Conservation (phyloP, 2,329 filamentous ascomycete species). For the Coleophoma cylindrospora region DNA sequence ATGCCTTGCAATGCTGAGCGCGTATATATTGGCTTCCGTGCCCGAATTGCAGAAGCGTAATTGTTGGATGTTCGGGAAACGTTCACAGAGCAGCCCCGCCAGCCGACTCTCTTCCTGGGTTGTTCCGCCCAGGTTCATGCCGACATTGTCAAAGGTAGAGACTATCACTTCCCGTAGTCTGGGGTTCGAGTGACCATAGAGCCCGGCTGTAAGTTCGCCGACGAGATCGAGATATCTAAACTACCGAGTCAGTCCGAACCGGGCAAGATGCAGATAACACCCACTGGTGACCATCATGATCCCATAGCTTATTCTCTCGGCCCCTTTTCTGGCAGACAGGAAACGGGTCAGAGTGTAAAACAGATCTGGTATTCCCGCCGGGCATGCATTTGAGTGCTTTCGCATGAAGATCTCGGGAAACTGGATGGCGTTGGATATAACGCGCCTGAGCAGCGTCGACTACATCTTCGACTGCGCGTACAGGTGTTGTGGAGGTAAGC, state of each 20-base stretch:
- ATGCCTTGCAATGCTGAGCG: conserved; percentile 33
- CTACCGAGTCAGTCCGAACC: no score
- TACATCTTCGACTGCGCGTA: not conserved
- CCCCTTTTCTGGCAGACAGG: conserved; percentile 4
- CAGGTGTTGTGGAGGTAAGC: not conserved
- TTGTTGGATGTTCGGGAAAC: conserved; percentile 45
- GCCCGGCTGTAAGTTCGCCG: conserved; percentile 56
- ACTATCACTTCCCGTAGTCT: conserved; percentile 31
- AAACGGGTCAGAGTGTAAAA: conserved; percentile 8
- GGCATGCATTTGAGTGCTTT: conserved; percentile 4
- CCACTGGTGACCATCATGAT: conserved; percentile 4
- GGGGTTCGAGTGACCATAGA: conserved; percentile 61
- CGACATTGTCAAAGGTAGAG: conserved; percentile 41
- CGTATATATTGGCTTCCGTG: conserved; percentile 58
- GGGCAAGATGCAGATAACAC: not conserved
- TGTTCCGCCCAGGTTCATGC: conserved; percentile 49
- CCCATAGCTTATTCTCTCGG: not conserved
- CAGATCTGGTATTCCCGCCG: conserved; percentile 10
- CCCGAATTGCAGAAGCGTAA: conserved; percentile 59
- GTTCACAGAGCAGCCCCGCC: conserved; percentile 40
- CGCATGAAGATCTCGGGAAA: not conserved
- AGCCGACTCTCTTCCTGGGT: conserved; percentile 43
- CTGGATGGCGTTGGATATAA: not conserved
- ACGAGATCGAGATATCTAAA: conserved; percentile 49
- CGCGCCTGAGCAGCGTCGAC: not conserved